Percentiles rank a stretch among this genome's conserved stretches.
These are phyloP conservation scores for Hirsutella thompsonii DNA, from an alignment of 2,329 filamentous ascomycete species.

Conservation along the genomic window DNA sequence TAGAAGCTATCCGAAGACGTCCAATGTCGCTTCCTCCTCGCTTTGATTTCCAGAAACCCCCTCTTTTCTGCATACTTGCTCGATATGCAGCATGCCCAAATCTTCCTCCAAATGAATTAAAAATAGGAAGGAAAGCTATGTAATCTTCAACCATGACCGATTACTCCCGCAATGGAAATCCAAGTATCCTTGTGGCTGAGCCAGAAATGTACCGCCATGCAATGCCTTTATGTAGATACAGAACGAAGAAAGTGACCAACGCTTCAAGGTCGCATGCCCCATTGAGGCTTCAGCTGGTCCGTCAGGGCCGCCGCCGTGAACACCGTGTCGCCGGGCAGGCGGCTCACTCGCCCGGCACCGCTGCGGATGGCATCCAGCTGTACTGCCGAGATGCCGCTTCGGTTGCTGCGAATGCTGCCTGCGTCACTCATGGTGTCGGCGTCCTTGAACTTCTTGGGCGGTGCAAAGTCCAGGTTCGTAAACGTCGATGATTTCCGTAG, in stretches of 20 bases:
- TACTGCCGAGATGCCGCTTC: constrained; percentile 57
- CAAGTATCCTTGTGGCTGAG: neutral
- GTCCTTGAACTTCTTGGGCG: constrained; percentile 61
- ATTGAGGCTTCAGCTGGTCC: constrained; percentile 45
- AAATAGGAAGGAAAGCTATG: neutral
- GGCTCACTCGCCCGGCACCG: constrained; percentile 77
- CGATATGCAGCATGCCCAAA: constrained; percentile 3
- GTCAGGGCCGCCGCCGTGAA: constrained; percentile 60
- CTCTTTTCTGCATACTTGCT: neutral
- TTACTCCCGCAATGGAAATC: constrained; percentile 3
- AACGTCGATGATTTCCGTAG: constrained; percentile 70
- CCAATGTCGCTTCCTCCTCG: neutral
- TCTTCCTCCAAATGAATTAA: neutral
- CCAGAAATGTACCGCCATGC: constrained; percentile 2
- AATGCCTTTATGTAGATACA: neutral
- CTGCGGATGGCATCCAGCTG: constrained; percentile 61
- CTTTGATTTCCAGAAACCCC: no score
- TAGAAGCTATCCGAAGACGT: neutral
- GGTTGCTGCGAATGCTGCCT: constrained; percentile 53
- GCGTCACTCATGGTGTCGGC: constrained; percentile 48
- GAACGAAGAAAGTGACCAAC: neutral
- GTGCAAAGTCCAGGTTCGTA: constrained; percentile 68
- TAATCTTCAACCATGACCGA: constrained; percentile 1
- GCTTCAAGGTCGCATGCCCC: constrained; percentile 36
- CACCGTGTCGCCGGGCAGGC: constrained; percentile 69